A percentile compares a stretch with the other conserved stretches of the same genome.
Conservation (phyloP, 805 yeast genomes). For the Wickerhamiella sergipiensis region DNA sequence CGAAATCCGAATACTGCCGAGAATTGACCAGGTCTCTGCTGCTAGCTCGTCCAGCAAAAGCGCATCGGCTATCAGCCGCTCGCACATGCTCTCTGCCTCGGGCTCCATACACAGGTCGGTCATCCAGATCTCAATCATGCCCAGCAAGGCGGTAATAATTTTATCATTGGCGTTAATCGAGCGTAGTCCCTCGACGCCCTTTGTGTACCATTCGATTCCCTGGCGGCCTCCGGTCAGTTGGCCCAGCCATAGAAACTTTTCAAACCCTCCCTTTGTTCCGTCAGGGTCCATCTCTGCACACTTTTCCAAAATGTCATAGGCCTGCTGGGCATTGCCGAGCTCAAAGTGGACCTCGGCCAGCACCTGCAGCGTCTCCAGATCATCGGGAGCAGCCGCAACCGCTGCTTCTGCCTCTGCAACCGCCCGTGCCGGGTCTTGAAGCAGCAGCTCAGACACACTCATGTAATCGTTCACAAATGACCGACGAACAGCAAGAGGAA, state of each 20-base stretch:
- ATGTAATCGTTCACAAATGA: constrained; percentile 34
- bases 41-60: constrained; percentile 38
- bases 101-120: constrained; percentile 92
- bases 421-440: constrained; percentile 42
- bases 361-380: constrained; percentile 27
- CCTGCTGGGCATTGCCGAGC: constrained; percentile 63
- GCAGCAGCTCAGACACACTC: constrained; percentile 11
- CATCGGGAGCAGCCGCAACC: constrained; percentile 26
- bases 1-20: constrained; percentile 80
- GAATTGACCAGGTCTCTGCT: constrained; percentile 69
- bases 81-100: constrained; percentile 73
- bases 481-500: constrained; percentile 81
- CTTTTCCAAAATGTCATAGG: constrained; percentile 44
- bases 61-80: constrained; percentile 51
- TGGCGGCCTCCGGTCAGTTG: constrained; percentile 76
- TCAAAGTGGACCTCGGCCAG: constrained; percentile 74
- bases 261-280: constrained; percentile 48
- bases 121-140: constrained; percentile 87
- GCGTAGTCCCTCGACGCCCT: constrained; percentile 46
- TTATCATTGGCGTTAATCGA: constrained; percentile 28
- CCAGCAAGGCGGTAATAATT: constrained; percentile 62
- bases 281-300: constrained; percentile 59
- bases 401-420: constrained; percentile 30
- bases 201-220: constrained; percentile 49
- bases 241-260: constrained; percentile 79